These are phyloP conservation scores for Nicotiana undulata DNA, from an alignment of 257 asterid genomes.

Conservation along the genomic window DNA sequence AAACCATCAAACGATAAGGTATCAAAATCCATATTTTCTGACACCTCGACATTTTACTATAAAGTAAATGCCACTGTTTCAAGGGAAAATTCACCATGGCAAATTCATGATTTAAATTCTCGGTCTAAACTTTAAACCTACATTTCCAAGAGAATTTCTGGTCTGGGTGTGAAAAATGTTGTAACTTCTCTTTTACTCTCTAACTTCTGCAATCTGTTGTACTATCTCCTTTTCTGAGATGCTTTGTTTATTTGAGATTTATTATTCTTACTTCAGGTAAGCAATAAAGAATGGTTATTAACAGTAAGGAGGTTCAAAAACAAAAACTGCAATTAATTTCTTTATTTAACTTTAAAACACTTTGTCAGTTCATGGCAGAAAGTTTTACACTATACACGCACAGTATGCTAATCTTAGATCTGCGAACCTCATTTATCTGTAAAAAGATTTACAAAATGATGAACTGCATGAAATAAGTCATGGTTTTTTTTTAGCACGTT, in stretches of 20 bases:
- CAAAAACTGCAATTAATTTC: not conserved
- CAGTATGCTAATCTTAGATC: not conserved
- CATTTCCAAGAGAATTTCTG: not conserved
- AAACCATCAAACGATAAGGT: not conserved
- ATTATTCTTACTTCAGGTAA: not conserved
- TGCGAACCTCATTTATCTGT: not conserved
- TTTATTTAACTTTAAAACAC: not conserved
- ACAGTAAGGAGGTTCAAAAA: not conserved
- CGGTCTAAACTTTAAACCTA: not conserved
- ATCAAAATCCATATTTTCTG: not conserved
- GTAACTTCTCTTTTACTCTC: not conserved
- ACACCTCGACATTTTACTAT: not conserved
- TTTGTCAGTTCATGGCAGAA: not conserved
- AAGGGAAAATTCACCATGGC: not conserved
- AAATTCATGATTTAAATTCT: not conserved
- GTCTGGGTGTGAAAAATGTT: not conserved
- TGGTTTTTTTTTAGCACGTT: not conserved
- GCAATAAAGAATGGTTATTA: not conserved
- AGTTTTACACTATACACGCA: not conserved
- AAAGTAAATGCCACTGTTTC: not conserved
- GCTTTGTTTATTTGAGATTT: conserved; percentile 1
- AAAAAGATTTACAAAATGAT: not conserved
- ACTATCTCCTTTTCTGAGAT: not conserved
- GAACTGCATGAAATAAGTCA: not conserved
- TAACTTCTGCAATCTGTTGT: not conserved